Percentiles rank a stretch among this genome's conserved stretches.
These are phyloP conservation scores for Hypoxylon lienhwacheense DNA, from an alignment of 495 filamentous ascomycete genomes.

Conservation along the genomic window DNA sequence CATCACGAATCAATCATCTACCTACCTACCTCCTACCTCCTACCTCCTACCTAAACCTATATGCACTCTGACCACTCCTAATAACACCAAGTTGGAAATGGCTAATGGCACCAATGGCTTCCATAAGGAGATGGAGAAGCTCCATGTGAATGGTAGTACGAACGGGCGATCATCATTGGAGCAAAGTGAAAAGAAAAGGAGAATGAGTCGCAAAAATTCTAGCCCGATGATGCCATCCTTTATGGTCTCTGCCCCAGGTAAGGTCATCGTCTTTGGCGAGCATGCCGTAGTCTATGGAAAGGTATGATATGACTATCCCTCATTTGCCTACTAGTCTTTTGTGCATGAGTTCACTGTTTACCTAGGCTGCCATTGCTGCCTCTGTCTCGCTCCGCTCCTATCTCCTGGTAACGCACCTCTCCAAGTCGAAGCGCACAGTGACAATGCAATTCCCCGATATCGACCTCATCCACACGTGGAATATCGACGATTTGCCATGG, in stretches of 20 bases:
- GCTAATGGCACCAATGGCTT: too few relatives aligned
- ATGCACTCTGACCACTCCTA: conserved; percentile 19
- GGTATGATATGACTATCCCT: conserved; percentile 47
- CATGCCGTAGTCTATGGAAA: conserved; percentile 97
- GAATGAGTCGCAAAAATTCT: conserved; percentile 54
- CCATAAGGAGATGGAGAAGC: too few relatives aligned
- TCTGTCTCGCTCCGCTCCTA: conserved; percentile 94
- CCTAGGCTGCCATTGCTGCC: conserved; percentile 83
- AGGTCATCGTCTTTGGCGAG: conserved; percentile 96
- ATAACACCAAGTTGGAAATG: conserved; percentile 30
- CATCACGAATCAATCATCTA: too few relatives aligned
- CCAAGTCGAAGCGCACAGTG: conserved; percentile 81
- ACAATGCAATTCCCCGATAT: conserved; percentile 88
- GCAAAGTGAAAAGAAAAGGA: conserved; percentile 33
- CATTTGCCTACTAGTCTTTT: not conserved
- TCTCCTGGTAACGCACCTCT: conserved; percentile 86
- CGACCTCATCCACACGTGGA: conserved; percentile 82
- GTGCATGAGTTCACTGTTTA: conserved; percentile 14
- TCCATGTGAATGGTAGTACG: conserved; percentile 13
- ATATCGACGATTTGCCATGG: conserved; percentile 90
- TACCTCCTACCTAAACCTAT: too few relatives aligned
- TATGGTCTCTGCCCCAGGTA: conserved; percentile 96
- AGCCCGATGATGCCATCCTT: conserved; percentile 77
- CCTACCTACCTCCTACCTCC: too few relatives aligned
- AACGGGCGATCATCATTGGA: conserved; percentile 27